Base-by-base conservation (phyloP, 2,329 filamentous ascomycete genomes). In the Ceratocystis diversiconidia region DNA sequence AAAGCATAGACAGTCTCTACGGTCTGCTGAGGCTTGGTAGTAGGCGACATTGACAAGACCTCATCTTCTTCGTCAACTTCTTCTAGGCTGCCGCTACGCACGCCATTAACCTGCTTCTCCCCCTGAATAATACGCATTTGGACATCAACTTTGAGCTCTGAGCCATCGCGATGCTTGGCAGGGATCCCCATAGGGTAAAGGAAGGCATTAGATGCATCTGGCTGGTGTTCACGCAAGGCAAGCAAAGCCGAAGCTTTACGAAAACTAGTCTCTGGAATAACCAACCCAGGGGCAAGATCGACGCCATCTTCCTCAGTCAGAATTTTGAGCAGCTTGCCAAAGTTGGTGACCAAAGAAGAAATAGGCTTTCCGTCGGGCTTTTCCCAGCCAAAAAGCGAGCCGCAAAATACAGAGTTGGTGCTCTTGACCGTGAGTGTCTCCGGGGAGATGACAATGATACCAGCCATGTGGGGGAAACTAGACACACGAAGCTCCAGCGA, bases 41-140 rank as follows among this genome's bases (percentile, higher is more conserved):
- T n/a, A 28, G 50, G n/a, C 3, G 48, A 15, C 36, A 64, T 60
- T 5, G 50, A 28, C 8, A 50, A 17, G n/a, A 55, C 48, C 10
- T 66, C 44, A 44, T 79, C 77, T n/a, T 76, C 77, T 59, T 82
- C 81, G 64, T 78, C 82, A 48, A 77, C 76, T 73, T 90, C 85
- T 64, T 83, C 79, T n/a, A 87, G 82, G 10, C 57, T 62, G 1
- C 85, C 82, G 69, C 86, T 79, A 66, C 86, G 82, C 64, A 82
- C 80, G 68, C 84, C 78, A 64, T 80, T 80, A 2, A 79, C 76
- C 66, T 85, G 83, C 70, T 85, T 87, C 70, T 92, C 91, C 73
- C 89, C 96, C 76, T 92, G 90, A 17, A 97, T 92, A 28, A 99
- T 91, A 43, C 94, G 85, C 88, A 99, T 90, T 75, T 99, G 94